Conservation (phyloP, 257 asterid species). For the Jacaranda copaia region DNA sequence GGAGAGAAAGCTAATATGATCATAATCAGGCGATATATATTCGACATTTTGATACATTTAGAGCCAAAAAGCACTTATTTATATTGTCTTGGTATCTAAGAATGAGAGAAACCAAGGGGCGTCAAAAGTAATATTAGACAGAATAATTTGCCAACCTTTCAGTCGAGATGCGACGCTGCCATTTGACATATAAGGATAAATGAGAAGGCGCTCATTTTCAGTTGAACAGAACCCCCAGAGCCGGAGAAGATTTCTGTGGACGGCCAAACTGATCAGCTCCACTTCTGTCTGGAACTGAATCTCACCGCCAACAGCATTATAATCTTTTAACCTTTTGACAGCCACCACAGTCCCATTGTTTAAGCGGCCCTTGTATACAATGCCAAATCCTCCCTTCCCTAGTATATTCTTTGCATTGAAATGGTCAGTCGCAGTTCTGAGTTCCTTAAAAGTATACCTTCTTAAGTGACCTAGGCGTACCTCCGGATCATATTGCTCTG, state of each 20-base stretch:
- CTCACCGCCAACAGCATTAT: conserved; percentile 85
- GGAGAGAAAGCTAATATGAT: conserved; percentile 19
- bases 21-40: neutral
- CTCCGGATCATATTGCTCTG: conserved; percentile 95
- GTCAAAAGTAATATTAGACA: neutral
- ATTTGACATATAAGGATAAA: conserved; percentile 87
- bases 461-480: conserved; percentile 87
- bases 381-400: conserved; percentile 93
- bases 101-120: too few relatives aligned
- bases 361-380: conserved; percentile 82
- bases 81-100: neutral
- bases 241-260: conserved; percentile 87
- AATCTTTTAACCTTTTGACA: conserved; percentile 88
- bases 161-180: conserved; percentile 90
- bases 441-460: conserved; percentile 87
- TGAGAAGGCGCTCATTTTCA: conserved; percentile 84
- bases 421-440: conserved; percentile 82
- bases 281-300: conserved; percentile 97
- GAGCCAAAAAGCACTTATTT: neutral
- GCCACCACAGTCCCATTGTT: conserved; percentile 88
- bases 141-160: conserved; percentile 55
- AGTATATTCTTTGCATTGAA: conserved; percentile 80
- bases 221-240: conserved; percentile 94
- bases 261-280: conserved; percentile 88
- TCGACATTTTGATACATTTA: neutral